Evolutionary conservation across 306 rosid genomes (phyloP).

Genomic region (Cicer arietinum): DNA sequence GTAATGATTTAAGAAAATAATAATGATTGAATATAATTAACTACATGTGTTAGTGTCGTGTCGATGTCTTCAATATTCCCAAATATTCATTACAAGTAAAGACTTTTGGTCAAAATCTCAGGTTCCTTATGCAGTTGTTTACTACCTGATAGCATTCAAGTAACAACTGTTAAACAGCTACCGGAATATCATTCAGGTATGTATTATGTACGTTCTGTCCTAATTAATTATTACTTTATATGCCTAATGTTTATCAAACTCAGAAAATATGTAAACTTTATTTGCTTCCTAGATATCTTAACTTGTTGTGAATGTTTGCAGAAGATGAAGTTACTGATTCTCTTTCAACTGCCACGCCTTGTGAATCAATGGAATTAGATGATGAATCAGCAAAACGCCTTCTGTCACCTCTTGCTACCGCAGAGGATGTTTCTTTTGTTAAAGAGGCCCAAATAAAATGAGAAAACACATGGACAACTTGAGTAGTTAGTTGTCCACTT

Average conservation of each 20-base stretch:
- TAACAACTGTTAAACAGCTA: slow-evolving; percentile 73
- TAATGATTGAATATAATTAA: no score
- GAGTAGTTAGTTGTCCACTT: neutral
- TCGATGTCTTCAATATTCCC: no score
- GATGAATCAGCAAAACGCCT: slow-evolving; percentile 68
- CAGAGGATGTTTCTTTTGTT: slow-evolving; percentile 60
- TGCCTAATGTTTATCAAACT: neutral
- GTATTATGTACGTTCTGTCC: neutral
- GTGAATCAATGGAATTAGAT: slow-evolving; percentile 49
- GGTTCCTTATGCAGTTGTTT: slow-evolving; percentile 88
- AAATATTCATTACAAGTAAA: no score
- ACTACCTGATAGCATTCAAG: slow-evolving; percentile 90
- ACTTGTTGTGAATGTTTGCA: slow-evolving; percentile 35
- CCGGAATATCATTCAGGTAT: slow-evolving; percentile 87
- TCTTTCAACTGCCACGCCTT: slow-evolving; percentile 55
- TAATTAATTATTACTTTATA: neutral
- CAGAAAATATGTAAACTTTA: slow-evolving; percentile 3
- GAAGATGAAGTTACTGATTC: slow-evolving; percentile 71
- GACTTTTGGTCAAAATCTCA: slow-evolving; percentile 43
- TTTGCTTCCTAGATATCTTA: neutral
- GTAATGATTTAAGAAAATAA: no score
- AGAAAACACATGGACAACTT: slow-evolving; percentile 12
- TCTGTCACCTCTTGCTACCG: slow-evolving; percentile 56
- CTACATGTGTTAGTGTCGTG: no score
- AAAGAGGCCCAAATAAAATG: slow-evolving; percentile 51